Conservation (phyloP, 1,284 basidiomycete genomes). For the Schizopora paradoxa region DNA sequence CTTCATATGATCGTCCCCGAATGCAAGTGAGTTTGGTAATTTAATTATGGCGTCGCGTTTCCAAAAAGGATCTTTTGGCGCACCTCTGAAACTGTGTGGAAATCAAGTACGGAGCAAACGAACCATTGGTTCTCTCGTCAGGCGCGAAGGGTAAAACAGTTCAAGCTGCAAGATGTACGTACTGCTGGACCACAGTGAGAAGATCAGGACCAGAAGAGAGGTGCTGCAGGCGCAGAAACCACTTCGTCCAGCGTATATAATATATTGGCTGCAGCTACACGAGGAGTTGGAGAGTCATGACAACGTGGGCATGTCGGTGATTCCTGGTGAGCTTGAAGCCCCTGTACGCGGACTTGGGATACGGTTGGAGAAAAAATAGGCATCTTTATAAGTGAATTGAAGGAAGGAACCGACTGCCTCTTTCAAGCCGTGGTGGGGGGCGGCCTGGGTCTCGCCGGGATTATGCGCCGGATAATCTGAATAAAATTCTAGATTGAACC, state of each 20-base stretch:
- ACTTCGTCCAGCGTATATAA: constrained; percentile 9
- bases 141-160: constrained; percentile 6
- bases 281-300: constrained; percentile 1
- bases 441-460: too few species aligned
- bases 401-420: too few species aligned
- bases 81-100: constrained; percentile 4
- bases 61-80: too few species aligned
- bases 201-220: constrained; percentile 9
- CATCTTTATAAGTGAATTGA: too few species aligned
- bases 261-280: too few species aligned
- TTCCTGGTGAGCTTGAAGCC: constrained; percentile 4
- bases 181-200: constrained; percentile 8
- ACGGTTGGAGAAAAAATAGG: too few species aligned
- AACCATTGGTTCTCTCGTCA: background rate
- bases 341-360: too few species aligned
- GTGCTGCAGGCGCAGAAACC: background rate
- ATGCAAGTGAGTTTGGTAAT: background rate
- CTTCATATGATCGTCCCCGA: background rate
- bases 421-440: too few species aligned
- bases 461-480: too few species aligned
- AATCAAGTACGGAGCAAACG: constrained; percentile 3
- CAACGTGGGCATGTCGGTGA: constrained; percentile 11
- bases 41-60: constrained; percentile 1
- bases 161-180: constrained; percentile 6
- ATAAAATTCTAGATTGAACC: too few species aligned